These are phyloP conservation scores for Jimgerdemannia flammicorona DNA, from an alignment of 192 early-diverging fungal genomes.

Conservation along the genomic window DNA sequence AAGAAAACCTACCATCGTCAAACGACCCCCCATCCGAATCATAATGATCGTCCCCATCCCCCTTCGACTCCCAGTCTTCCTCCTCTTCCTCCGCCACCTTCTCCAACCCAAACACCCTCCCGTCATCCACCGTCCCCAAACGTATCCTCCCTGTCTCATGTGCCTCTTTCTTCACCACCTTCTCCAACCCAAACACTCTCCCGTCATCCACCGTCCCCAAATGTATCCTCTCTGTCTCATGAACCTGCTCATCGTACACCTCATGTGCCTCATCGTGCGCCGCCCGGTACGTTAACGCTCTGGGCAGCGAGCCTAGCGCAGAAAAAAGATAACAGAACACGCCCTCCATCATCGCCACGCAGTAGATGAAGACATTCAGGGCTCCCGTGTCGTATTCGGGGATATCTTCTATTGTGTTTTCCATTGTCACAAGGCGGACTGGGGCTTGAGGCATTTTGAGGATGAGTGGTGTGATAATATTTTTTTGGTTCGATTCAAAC, in stretches of 20 bases:
- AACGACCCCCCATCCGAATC: not conserved
- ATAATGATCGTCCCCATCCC: not conserved
- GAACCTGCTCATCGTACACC: not conserved
- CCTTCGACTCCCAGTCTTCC: not conserved
- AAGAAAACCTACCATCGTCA: not conserved
- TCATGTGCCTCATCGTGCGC: no score
- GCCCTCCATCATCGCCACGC: not conserved
- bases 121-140: no score
- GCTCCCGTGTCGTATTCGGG: not conserved
- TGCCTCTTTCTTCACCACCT: not conserved
- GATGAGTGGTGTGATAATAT: not conserved
- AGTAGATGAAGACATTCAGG: not conserved
- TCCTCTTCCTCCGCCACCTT: not conserved
- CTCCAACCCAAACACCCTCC: no score
- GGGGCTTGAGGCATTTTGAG: not conserved
- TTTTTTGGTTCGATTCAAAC: not conserved
- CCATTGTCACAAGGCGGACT: no score
- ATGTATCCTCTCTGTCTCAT: not conserved
- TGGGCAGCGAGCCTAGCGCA: not conserved
- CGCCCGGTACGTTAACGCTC: no score
- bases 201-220: not conserved
- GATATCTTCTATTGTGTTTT: not conserved
- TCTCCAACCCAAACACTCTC: not conserved
- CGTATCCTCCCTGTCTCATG: no score
- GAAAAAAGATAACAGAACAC: not conserved